Evolutionary conservation across 768 basidiomycete species (phyloP), one percentile per base, ranked within the genome.

Genomic region (Xanthoconium stramineum): DNA sequence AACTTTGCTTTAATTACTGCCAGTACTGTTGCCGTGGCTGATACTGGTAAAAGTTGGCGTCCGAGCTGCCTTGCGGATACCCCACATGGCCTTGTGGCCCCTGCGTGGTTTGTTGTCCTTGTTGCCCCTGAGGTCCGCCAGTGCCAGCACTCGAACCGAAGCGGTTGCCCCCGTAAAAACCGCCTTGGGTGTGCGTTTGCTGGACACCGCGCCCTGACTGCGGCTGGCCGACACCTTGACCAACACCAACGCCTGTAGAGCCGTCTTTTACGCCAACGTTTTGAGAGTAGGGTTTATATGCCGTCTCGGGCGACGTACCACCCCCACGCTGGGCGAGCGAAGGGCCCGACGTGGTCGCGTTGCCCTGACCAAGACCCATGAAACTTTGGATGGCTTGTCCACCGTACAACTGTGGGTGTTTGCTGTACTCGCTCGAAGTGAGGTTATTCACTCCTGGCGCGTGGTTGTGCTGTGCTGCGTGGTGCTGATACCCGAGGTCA

Each of bases 271-370:
- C 75, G 5, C 70, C 71, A n/a, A 72, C 75, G 48, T 71, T 72
- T 52, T 69, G 73, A 47, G 80, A 81, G 65, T 90, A 91, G 12
- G 87, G 84, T 66, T 91, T 91, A 73, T 89, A 91, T 15, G 86
- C 74, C 9, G 83, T 74, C 70, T 91, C 89, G 1, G 89, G 88
- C 7, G 88, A 89, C 14, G 77, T 75, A 35, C 79, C 81, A 19
- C 77, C 76, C 35, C 55, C 57, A 15, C 78, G 76, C 52, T 78
- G 76, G 24, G 73, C 72, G 35, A 78, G 69, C 29, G 75, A 75
- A 12, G 80, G 80, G 5, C 80, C 84, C 37, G 78, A 74, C 20
- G 78, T 68, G 0, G 78, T 63, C 7, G 70, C 59, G 6, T 69
- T 69, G 20, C 71, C 66, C 53, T 80, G 77, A 53, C 83, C 78